phyloP scores from a whole-genome alignment of 1,139 yeast genomes.

The Saccharomyces hybrid region DNA sequence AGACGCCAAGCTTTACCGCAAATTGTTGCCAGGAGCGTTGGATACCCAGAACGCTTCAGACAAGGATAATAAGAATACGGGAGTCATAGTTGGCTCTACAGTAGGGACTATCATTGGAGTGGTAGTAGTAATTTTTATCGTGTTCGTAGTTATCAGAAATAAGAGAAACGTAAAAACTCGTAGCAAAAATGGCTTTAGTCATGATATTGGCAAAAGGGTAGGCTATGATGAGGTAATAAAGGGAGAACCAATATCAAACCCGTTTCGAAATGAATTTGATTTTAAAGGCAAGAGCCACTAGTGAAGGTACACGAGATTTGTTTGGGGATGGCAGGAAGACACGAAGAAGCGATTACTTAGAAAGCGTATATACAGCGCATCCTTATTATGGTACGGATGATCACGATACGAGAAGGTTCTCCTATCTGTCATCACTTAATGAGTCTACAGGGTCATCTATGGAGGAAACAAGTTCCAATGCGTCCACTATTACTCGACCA shows the following conservation, averaged over 20 bases:
- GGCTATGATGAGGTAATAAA: not conserved
- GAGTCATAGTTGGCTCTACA: conserved; percentile 7
- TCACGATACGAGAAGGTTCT: not conserved
- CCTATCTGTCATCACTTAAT: not conserved
- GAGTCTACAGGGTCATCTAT: not conserved
- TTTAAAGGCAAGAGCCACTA: conserved; percentile 3
- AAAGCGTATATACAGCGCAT: not conserved
- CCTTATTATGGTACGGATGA: not conserved
- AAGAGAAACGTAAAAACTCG: not conserved
- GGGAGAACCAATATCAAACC: conserved; percentile 2
- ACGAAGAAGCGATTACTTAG: not conserved
- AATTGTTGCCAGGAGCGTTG: conserved; percentile 6
- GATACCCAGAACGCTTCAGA: conserved; percentile 2
- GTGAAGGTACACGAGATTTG: not conserved
- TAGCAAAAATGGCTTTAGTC: not conserved
- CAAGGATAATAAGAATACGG: conserved; percentile 2
- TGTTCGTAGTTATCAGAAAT: not conserved
- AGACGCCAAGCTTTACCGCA: conserved; percentile 6
- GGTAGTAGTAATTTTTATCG: conserved; percentile 3
- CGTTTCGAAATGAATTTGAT: conserved; percentile 9
- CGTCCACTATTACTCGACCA: not conserved
- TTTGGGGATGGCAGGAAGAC: not conserved
- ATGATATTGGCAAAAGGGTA: conserved; percentile 1
- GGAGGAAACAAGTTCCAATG: not conserved
- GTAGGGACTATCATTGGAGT: conserved; percentile 4